Evolutionary conservation across 2,329 filamentous ascomycete genomes (phyloP).

Genomic region (Westerdykella aurantiaca): DNA sequence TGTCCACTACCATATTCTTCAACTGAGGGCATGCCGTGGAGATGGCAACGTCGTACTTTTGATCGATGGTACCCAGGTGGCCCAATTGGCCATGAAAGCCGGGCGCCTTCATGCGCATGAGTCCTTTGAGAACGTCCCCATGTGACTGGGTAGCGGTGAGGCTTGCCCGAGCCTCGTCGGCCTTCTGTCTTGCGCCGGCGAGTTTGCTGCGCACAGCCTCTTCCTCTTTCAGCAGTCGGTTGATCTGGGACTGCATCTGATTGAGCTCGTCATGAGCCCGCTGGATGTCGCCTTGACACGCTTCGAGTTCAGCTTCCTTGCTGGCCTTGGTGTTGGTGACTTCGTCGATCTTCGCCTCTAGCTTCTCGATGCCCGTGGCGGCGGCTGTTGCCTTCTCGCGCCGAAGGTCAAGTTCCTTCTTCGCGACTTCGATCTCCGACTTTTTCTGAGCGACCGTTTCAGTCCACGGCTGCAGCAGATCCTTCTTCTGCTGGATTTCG

Average conservation of each 20-base stretch:
- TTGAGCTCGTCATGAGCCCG: slow-evolving; percentile 68
- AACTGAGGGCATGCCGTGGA: slow-evolving; percentile 89
- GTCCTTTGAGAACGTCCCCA: slow-evolving; percentile 81
- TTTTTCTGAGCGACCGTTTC: slow-evolving; percentile 96
- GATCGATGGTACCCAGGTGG: slow-evolving; percentile 87
- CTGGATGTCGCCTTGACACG: slow-evolving; percentile 66
- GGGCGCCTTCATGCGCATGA: slow-evolving; percentile 93
- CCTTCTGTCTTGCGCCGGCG: slow-evolving; percentile 86
- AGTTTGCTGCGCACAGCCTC: slow-evolving; percentile 77
- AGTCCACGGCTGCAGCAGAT: slow-evolving; percentile 90
- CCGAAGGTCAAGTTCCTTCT: slow-evolving; percentile 89
- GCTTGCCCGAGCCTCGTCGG: slow-evolving; percentile 89
- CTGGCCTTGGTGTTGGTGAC: slow-evolving; percentile 65
- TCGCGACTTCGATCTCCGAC: slow-evolving; percentile 86
- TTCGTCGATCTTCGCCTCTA: slow-evolving; percentile 68
- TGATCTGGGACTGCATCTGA: slow-evolving; percentile 65
- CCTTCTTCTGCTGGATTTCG: slow-evolving; percentile 86
- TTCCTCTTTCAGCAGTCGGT: slow-evolving; percentile 68
- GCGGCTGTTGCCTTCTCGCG: slow-evolving; percentile 85
- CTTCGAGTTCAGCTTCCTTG: slow-evolving; percentile 70
- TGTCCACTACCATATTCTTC: slow-evolving; percentile 95
- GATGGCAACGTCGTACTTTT: slow-evolving; percentile 94
- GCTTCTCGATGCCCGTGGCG: slow-evolving; percentile 74
- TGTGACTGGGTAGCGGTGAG: slow-evolving; percentile 86
- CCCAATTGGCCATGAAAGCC: slow-evolving; percentile 94